Conservation (phyloP, 495 filamentous ascomycete species). For the Xylaria grammica region DNA sequence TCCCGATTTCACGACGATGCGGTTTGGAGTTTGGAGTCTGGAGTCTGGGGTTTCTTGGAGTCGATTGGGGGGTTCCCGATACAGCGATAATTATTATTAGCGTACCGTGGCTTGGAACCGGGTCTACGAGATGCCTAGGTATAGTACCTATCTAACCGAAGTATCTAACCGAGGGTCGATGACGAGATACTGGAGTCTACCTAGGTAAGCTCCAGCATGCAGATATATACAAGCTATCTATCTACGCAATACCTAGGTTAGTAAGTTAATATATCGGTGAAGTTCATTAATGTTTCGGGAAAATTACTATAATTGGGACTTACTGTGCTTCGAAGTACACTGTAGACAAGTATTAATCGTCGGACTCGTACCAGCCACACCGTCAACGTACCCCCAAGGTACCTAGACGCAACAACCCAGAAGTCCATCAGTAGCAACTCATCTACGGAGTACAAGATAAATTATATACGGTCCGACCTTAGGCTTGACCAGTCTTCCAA, state of each 20-base stretch:
- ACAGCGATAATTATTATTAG: background rate
- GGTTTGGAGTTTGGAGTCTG: conserved; percentile 3
- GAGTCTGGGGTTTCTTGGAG: background rate
- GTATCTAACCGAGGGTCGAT: no score
- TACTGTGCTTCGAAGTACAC: background rate
- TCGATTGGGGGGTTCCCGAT: background rate
- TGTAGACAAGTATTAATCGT: background rate
- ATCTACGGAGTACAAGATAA: background rate
- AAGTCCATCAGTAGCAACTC: no score
- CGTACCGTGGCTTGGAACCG: background rate
- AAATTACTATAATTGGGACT: conserved; percentile 3
- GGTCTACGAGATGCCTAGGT: background rate
- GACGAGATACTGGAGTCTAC: no score
- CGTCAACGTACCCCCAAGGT: background rate
- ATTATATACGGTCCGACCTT: background rate
- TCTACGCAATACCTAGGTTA: background rate
- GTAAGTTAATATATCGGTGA: background rate
- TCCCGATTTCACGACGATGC: conserved; percentile 6
- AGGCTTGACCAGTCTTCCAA: background rate
- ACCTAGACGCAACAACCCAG: no score
- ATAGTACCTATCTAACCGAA: no score
- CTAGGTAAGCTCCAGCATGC: no score
- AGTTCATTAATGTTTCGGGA: background rate
- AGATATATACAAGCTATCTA: no score
- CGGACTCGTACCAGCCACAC: background rate